A percentile compares a stretch with the other conserved stretches of the same genome.
phyloP scores from a whole-genome alignment of 805 yeast genomes.

The Torulaspora indica region DNA sequence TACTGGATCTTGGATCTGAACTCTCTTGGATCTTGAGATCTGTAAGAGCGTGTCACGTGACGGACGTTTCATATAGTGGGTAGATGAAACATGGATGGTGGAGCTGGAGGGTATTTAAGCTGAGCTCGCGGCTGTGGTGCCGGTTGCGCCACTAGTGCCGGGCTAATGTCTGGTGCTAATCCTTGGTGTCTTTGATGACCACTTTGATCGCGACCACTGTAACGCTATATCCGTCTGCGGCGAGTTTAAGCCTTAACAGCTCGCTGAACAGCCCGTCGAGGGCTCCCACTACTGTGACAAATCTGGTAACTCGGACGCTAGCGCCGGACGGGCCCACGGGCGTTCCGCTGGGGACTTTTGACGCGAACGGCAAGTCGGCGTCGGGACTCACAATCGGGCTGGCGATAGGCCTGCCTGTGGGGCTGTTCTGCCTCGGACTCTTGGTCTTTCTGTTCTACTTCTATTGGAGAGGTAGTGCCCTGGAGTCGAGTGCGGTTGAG shows the following conservation, averaged over 20 bases:
- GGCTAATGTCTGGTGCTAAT: too few relatives aligned
- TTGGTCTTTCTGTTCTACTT: conserved; percentile 17
- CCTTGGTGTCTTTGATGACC: conserved; percentile 1
- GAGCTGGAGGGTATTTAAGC: too few relatives aligned
- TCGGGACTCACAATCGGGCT: conserved; percentile 24
- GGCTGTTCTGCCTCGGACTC: conserved; percentile 26
- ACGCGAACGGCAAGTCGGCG: conserved; percentile 9
- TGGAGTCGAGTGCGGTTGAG: not conserved
- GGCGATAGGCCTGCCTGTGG: conserved; percentile 34
- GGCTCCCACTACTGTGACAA: conserved; percentile 9
- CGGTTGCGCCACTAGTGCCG: too few relatives aligned
- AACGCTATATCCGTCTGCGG: conserved; percentile 5
- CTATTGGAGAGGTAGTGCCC: conserved; percentile 4
- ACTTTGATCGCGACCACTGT: conserved; percentile 2
- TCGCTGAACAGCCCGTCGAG: not conserved
- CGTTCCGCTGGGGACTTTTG: conserved; percentile 2
- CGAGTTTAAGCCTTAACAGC: not conserved
- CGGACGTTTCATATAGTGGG: too few relatives aligned
- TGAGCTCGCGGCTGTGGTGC: too few relatives aligned
- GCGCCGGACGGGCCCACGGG: conserved; percentile 5
- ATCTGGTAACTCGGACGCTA: conserved; percentile 4
- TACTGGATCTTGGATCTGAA: too few relatives aligned
- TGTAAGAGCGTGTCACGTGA: too few relatives aligned
- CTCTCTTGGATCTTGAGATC: too few relatives aligned
- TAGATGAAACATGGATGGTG: too few relatives aligned